A percentile compares a stretch with the other conserved stretches of the same genome.
phyloP scores from a whole-genome alignment of 306 rosid species.

The Begonia peltatifolia region DNA sequence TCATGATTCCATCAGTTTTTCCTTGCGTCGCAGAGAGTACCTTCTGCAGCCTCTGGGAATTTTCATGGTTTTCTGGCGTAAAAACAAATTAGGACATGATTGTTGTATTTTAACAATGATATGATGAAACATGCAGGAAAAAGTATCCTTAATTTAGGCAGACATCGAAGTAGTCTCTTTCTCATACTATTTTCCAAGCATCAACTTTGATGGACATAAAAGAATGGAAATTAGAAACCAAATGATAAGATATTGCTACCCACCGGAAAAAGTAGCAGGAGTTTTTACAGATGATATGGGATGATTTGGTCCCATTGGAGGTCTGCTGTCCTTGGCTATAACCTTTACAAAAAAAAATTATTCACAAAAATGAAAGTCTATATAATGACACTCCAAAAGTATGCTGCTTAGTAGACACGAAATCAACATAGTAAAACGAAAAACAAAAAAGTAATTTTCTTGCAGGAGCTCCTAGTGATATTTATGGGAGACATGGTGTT shows the following conservation, averaged over 20 bases:
- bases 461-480: too few species aligned
- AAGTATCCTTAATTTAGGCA: not conserved
- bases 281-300: constrained; percentile 12
- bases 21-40: constrained; percentile 15
- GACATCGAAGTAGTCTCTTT: not conserved
- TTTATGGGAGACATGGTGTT: too few species aligned
- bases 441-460: too few species aligned
- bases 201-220: not conserved
- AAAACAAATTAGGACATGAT: not conserved
- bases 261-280: constrained; percentile 26
- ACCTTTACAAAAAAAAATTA: constrained; percentile 31
- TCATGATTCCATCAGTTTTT: constrained; percentile 39
- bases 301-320: constrained; percentile 17
- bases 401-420: not conserved
- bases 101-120: not conserved
- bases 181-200: not conserved
- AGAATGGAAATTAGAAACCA: not conserved
- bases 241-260: not conserved
- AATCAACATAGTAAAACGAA: not conserved
- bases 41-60: constrained; percentile 10
- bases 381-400: not conserved
- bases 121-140: not conserved
- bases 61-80: constrained; percentile 25
- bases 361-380: not conserved
- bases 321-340: constrained; percentile 52